Conservation (phyloP, 257 asterid genomes). For the Striga asiatica region DNA sequence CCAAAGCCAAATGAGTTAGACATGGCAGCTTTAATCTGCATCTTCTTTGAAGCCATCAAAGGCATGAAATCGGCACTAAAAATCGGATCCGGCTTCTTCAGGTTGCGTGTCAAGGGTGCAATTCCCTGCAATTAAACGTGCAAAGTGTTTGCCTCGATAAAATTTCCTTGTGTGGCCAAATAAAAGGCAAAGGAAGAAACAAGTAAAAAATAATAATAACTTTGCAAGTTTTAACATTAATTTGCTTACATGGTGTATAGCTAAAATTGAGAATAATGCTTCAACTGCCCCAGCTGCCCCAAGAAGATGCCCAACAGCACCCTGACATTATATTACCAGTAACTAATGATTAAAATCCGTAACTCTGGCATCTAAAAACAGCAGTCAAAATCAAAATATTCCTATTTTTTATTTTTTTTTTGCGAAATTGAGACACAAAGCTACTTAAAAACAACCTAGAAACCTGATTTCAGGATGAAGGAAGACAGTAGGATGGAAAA, state of each 20-base stretch:
- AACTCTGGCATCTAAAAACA: too few relatives aligned
- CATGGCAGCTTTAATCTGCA: constrained; percentile 59
- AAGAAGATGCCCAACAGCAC: constrained; percentile 90
- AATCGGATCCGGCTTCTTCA: constrained; percentile 58
- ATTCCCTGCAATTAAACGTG: constrained; percentile 47
- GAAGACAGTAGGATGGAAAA: background rate
- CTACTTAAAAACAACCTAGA: too few relatives aligned
- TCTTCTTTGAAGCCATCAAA: constrained; percentile 57
- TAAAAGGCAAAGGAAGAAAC: background rate
- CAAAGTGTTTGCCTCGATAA: too few relatives aligned
- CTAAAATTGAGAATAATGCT: constrained; percentile 64
- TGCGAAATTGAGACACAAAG: too few relatives aligned
- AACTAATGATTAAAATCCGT: too few relatives aligned
- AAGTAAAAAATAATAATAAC: background rate
- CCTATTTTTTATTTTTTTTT: too few relatives aligned
- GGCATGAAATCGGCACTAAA: constrained; percentile 64
- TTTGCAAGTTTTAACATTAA: background rate
- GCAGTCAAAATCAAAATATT: background rate
- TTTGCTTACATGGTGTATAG: constrained; percentile 67
- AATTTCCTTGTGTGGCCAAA: too few relatives aligned
- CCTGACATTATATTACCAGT: constrained; percentile 28
- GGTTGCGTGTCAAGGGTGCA: constrained; percentile 75
- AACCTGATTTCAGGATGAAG: too few relatives aligned
- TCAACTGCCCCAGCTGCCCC: constrained; percentile 99
- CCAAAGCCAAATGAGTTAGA: constrained; percentile 97